These are phyloP conservation scores for Colletotrichum sp. DNA, from an alignment of 2,329 filamentous ascomycete genomes.

Conservation along the genomic window DNA sequence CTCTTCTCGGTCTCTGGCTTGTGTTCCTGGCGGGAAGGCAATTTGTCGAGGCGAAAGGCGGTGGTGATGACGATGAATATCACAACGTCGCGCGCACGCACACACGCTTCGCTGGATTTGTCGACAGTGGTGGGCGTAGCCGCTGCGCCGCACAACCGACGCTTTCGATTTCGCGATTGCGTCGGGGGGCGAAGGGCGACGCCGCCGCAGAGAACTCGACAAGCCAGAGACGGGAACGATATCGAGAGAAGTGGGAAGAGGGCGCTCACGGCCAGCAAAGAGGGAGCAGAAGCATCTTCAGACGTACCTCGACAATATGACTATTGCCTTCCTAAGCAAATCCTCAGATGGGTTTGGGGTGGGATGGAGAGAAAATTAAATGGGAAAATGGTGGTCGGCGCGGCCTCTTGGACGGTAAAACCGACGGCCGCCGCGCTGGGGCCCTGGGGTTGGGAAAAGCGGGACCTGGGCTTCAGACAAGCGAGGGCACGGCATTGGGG, in stretches of 20 bases:
- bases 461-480: conserved; percentile 28
- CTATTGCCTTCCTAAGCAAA: conserved; percentile 69
- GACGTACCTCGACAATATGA: conserved; percentile 68
- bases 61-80: neutral
- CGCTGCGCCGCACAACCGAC: neutral
- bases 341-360: conserved; percentile 53
- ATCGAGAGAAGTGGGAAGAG: neutral
- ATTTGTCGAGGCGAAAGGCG: neutral
- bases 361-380: conserved; percentile 32
- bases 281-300: conserved; percentile 49
- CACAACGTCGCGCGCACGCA: neutral
- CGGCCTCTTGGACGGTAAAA: neutral
- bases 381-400: neutral
- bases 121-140: neutral
- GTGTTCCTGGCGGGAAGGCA: neutral
- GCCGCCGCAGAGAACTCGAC: neutral
- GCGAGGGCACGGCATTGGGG: conserved; percentile 5
- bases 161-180: conserved; percentile 19
- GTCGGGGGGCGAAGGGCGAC: neutral
- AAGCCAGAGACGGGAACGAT: conserved; percentile 19
- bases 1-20: neutral
- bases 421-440: neutral
- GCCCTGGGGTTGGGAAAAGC: conserved; percentile 10
- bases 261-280: conserved; percentile 21
- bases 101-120: neutral